Base-by-base conservation (phyloP, 2,329 filamentous ascomycete genomes). In the Trichophyton verrucosum region DNA sequence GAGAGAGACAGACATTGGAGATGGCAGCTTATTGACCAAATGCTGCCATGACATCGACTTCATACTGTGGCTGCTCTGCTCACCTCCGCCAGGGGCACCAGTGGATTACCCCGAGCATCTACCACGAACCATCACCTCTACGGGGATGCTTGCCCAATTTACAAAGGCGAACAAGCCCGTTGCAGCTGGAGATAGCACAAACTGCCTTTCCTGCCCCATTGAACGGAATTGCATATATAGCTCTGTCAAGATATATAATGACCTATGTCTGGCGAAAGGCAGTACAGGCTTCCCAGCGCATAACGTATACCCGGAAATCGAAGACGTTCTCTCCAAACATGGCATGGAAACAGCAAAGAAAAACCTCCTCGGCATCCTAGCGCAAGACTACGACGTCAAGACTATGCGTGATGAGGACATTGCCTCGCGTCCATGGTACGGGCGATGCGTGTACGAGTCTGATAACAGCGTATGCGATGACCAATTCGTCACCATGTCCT, bases 21-120 rank as follows among this genome's bases (percentile, higher is more conserved):
- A 92, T 86, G 5, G 76, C 1, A 92, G 88, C 0, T 79, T 99
- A 1, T 80, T 99, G 33, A 96, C 92, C 2, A 99, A 97, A 75
- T 95, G 89, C 62, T 97, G 94, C 67, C 94, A 99, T 61, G 94
- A 99, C 67, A 88, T 99, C 57, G 94, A 99, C 70, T 84, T 97
- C 61, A 76, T 97, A 3, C 78, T 97, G 15, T 99, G 94, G 94
- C 77, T 97, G 55, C 80, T 97, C 9, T 92, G 86, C 69, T 89
- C 88, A 0, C 88, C 89, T 0, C 73, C 81, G 0, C 69, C 77
- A 1, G 75, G 77, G 11, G 67, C 73, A 1, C 73, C 73, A 6
- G 72, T 66, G 24, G 68, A 68, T 30, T 64, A 71, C 4, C 72
- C 77, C 13, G 81, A 87, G 0, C 91, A 96, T 72, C 78, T 92